Evolutionary conservation across 2,329 filamentous ascomycete species (phyloP), one percentile per base, ranked within the genome.

Genomic region (Monosporascus sp.): DNA sequence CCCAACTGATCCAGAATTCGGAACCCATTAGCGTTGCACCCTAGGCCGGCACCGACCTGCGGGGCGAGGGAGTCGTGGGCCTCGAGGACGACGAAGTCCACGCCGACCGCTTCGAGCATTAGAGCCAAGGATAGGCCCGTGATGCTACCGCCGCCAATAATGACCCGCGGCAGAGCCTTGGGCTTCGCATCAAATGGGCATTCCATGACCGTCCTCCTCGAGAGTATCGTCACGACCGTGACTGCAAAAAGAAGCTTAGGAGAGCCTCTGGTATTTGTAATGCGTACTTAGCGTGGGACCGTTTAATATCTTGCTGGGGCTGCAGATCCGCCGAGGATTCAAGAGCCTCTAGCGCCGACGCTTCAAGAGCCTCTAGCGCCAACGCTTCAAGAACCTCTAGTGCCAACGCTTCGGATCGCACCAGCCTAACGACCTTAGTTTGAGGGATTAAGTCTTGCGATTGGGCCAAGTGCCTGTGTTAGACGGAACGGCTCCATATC

Each of bases 71-170:
- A 57, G 0, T 54, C 49, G 34, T 68, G 61, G 11, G 60, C 61
- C 58, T 78, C 74, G 2, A 78, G 65, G 5, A 78, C 56, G n/a
- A 74, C 51, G 57, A 70, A 75, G 54, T 74, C 70, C 52, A 79
- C 72, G 15, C 57, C 60, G n/a, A 68, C 65, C 34, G 57, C 56
- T 36, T 75, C 62, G 5, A 79, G 66, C 42, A 65, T 63, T 36
- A 71, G 65, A 1, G 74, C 72, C 24, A 75, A 58, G 1, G 70
- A 67, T 1, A 78, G 59, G 3, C 75, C 75, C 18, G 68, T 54
- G 18, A 60, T 54, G 24, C 59, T 53, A 18, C 57, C 57, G 17
- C 60, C 60, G 3, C 50, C 55, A 36, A 62, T 58, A 42, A 58
- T 42, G 25, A 56, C 52, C 22, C 42, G 42, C 5, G 42, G 22